Evolutionary conservation across 306 rosid genomes (phyloP).

Genomic region (barrel medic (Medicago truncatula)): DNA sequence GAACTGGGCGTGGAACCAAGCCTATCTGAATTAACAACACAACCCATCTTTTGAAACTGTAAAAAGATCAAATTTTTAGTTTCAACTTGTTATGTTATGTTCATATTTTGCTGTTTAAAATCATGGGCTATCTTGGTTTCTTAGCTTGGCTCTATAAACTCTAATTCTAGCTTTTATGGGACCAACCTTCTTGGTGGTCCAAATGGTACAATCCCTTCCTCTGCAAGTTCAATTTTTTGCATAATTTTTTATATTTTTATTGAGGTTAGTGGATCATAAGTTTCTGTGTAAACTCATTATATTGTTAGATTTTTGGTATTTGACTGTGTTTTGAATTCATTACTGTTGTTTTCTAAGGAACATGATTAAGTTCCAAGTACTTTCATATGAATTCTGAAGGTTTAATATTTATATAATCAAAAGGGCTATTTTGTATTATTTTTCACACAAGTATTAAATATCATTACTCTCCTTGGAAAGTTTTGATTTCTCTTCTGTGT

Average conservation of each 20-base stretch:
- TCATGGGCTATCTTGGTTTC: constrained; percentile 44
- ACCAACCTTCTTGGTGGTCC: constrained; percentile 45
- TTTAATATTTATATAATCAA: neutral
- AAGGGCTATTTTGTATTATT: neutral
- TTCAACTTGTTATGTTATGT: constrained; percentile 46
- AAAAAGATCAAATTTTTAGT: neutral
- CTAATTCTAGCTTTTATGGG: constrained; percentile 24
- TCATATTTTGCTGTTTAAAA: constrained; percentile 43
- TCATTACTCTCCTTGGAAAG: too few species aligned
- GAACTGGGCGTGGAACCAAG: constrained; percentile 51
- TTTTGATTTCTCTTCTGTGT: too few species aligned
- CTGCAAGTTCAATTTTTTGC: too few species aligned
- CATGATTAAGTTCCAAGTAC: constrained; percentile 18
- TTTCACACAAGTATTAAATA: neutral
- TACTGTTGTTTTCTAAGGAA: constrained; percentile 33
- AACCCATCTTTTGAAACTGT: constrained; percentile 42
- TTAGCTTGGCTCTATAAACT: constrained; percentile 32
- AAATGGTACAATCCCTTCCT: constrained; percentile 48
- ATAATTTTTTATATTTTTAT: too few species aligned
- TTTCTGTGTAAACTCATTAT: neutral
- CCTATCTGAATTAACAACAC: constrained; percentile 54
- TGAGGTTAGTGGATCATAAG: neutral
- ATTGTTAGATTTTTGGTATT: too few species aligned
- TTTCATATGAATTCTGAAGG: neutral
- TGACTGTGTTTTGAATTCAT: neutral